Base-by-base conservation (phyloP, 78 protist genomes). In the Tieghemostelium lacteum region DNA sequence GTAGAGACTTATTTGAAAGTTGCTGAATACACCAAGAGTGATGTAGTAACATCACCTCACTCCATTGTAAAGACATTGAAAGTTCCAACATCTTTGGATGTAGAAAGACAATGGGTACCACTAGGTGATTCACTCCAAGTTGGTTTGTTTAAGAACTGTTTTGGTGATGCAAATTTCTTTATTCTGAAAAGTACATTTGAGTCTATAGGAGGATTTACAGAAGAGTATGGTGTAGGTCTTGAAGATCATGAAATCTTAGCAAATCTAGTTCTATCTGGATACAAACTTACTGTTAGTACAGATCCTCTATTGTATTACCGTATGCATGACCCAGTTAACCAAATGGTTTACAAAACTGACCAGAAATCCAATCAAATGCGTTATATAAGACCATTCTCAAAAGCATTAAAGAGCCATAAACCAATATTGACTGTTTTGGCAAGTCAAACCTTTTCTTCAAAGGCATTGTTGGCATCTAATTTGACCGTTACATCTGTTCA, bases 131-230 rank as follows among this genome's bases (percentile, higher is more conserved):
- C 91, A 3, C 58, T 83, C n/a, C 26, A 70, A 0, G 91, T 83
- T 20, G 91, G 91, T 69, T 37, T 83, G 29, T 83, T 83, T 45
- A 83, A 69, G 31, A 83, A 83, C 49, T 83, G 91, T 83, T 83
- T 83, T 57, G 91, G 91, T 69, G 91, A 83, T 58, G 91, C 91
- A 22, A 83, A 83, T 34, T 83, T 83, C 62, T 83, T 83, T 22
- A 60, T 83, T 42, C 45, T 57, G 26, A 69, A 63, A 22, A 10
- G n/a, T 2, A 16, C 52, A 26, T 83, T 83, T 29, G 33, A 69
- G 1, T 5, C 8, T 0, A n/a, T 60, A 22, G 91, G 91, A n/a
- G 91, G 91, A 28, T 83, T 83, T 33, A 83, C 91, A 4, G 91
- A 83, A 33, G 91, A 83, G 36, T 45, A 57, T 69, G 91, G 91